A percentile compares a stretch with the other conserved stretches of the same genome.
These are phyloP conservation scores for Wallacemonas sp. DNA, from an alignment of 208 protist species.

Conservation along the genomic window DNA sequence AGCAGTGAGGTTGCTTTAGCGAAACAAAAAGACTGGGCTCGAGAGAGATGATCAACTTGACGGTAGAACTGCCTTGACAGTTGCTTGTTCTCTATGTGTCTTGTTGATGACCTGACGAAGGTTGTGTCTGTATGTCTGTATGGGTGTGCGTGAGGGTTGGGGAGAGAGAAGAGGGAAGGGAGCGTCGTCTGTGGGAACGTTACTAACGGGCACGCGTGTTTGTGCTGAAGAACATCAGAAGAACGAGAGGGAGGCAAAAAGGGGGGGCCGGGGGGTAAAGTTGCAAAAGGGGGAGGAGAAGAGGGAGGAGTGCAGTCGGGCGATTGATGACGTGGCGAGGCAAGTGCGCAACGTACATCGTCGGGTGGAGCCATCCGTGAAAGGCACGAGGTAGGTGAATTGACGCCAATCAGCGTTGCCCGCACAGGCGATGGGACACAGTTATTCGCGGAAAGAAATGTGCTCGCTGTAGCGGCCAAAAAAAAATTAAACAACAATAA, in stretches of 20 bases:
- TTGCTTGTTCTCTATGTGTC: no score
- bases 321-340: not conserved
- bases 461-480: not conserved
- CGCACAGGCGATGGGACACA: not conserved
- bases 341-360: no score
- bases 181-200: conserved; percentile 1
- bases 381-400: no score
- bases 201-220: not conserved
- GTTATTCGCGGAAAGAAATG: not conserved
- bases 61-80: no score
- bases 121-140: not conserved
- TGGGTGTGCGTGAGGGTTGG: not conserved
- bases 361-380: no score
- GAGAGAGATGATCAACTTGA: no score
- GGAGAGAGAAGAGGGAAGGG: not conserved
- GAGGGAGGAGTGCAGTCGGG: not conserved
- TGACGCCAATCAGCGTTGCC: no score
- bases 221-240: not conserved
- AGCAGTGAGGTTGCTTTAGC: no score
- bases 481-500: conserved; percentile 13
- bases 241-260: conserved; percentile 6
- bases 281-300: not conserved
- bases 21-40: no score
- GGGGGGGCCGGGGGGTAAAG: not conserved
- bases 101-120: no score